Percentiles rank a stretch among this genome's conserved stretches.
phyloP scores from a whole-genome alignment of 2,329 filamentous ascomycete genomes.

The Fusarium euwallaceae region DNA sequence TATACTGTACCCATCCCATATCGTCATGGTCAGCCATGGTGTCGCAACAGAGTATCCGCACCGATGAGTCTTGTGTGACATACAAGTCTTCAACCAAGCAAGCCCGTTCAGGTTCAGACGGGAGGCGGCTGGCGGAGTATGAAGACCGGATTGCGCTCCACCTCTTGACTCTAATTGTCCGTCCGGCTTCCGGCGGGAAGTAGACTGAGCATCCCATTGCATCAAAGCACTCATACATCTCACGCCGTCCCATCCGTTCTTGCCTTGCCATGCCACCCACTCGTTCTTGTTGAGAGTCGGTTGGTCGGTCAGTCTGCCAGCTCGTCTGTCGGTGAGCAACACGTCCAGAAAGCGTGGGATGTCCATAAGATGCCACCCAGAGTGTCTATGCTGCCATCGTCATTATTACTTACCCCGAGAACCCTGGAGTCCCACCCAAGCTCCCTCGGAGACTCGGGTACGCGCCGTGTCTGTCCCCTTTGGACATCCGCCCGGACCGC shows the following conservation, averaged over 20 bases:
- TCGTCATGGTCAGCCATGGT: constrained; percentile 18
- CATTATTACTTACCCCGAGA: constrained; percentile 1
- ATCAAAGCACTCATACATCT: neutral
- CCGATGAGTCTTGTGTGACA: neutral
- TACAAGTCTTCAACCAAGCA: neutral
- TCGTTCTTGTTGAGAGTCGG: neutral
- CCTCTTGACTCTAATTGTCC: constrained; percentile 3
- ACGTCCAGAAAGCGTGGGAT: neutral
- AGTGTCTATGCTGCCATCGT: constrained; percentile 4
- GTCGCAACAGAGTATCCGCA: constrained; percentile 12
- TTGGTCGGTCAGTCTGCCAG: neutral
- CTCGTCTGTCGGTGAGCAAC: constrained; percentile 3
- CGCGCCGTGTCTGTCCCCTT: constrained; percentile 17
- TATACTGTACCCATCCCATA: neutral
- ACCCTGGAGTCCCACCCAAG: neutral
- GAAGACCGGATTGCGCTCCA: constrained; percentile 9
- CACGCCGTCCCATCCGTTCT: neutral
- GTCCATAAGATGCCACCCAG: neutral
- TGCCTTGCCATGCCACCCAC: neutral
- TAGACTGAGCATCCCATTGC: neutral
- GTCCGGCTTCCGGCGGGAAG: constrained; percentile 24
- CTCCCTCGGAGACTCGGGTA: constrained; percentile 20
- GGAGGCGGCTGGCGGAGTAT: neutral
- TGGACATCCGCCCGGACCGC: constrained; percentile 20
- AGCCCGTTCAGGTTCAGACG: neutral